These are phyloP conservation scores for Stropharia rugosoannulata DNA, from an alignment of 768 basidiomycete species.

Conservation along the genomic window DNA sequence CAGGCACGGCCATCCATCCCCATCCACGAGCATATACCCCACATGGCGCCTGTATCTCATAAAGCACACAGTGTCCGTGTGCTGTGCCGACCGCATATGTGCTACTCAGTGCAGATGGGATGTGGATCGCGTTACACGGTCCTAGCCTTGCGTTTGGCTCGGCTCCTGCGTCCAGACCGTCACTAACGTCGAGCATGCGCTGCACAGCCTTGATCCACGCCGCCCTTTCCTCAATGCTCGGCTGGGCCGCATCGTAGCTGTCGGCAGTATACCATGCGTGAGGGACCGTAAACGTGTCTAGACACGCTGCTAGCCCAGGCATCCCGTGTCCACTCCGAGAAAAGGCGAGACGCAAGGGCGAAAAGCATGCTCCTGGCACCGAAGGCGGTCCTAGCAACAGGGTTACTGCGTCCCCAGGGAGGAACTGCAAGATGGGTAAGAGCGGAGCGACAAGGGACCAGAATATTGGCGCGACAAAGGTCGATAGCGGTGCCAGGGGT, in stretches of 20 bases:
- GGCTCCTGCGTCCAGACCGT: too few relatives aligned
- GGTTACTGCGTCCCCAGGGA: too few relatives aligned
- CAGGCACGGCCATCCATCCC: constrained; percentile 20
- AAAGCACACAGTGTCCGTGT: constrained; percentile 19
- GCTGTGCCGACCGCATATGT: constrained; percentile 17
- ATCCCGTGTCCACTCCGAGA: too few relatives aligned
- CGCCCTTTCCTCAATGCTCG: constrained; percentile 12
- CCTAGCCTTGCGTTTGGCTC: background rate
- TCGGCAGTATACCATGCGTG: constrained; percentile 13
- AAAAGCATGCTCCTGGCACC: too few relatives aligned
- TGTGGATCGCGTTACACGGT: constrained; percentile 7
- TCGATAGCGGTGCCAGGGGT: too few relatives aligned
- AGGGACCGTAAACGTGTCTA: constrained; percentile 27
- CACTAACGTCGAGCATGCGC: constrained; percentile 10
- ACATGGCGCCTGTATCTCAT: constrained; percentile 13
- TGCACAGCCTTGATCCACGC: constrained; percentile 15
- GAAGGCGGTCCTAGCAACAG: too few relatives aligned
- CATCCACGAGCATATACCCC: constrained; percentile 21
- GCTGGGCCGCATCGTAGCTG: constrained; percentile 20
- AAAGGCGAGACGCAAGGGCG: too few relatives aligned
- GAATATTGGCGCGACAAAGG: too few relatives aligned
- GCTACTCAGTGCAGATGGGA: constrained; percentile 15
- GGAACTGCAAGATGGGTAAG: too few relatives aligned
- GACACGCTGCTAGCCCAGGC: constrained; percentile 21
- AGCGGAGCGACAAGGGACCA: too few relatives aligned